Evolutionary conservation across 2,329 filamentous ascomycete genomes (phyloP), one percentile per base, ranked within the genome.

Genomic region (Neonectria coccinea): DNA sequence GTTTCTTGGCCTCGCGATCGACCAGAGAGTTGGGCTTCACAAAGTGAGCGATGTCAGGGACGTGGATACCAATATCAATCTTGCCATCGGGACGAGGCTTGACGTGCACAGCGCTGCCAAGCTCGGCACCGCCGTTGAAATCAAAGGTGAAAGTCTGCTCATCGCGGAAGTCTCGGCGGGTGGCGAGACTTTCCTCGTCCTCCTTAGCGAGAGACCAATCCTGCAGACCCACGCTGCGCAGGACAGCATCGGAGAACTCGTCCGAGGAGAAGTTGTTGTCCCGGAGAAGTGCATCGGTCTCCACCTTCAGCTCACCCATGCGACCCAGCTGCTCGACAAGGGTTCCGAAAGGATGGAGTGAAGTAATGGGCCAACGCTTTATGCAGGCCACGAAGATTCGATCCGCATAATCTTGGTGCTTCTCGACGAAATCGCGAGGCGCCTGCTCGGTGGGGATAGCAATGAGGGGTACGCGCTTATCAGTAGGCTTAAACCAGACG

Each of bases 401-500:
- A 81, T 97, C 97, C 62, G 95, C 94, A 74, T 98, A 99, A 31
- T 97, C 93, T 79, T 97, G 93, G 79, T 99, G 96, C 80, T 96
- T 97, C 84, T 99, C 96, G 29, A 99, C 96, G 74, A 99, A 99
- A 81, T 98, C 96, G 39, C 94, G 91, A 20, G 96, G 96, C 9
- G 96, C 96, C 81, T 99, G 96, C 79, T 99, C 96, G 3, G 96
- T 99, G 1, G 96, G 96, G 69, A 99, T 99, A 58, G 96, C 96
- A 79, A 99, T 99, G 70, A 99, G 85, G 54, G 96, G 96, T 52
- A 99, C 96, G 76, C 96, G 93, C 88, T 99, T 98, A 82, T 99
- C 96, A 1, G 96, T 99, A 63, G 96, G 96, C 85, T 99, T 99
- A 85, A 99, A 99, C 96, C 96, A 99, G 45, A 99, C 96, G 81